Percentiles rank a stretch among this genome's conserved stretches.
phyloP scores from a whole-genome alignment of 139 green algal genomes.

The Chlorokybus atmophyticus region DNA sequence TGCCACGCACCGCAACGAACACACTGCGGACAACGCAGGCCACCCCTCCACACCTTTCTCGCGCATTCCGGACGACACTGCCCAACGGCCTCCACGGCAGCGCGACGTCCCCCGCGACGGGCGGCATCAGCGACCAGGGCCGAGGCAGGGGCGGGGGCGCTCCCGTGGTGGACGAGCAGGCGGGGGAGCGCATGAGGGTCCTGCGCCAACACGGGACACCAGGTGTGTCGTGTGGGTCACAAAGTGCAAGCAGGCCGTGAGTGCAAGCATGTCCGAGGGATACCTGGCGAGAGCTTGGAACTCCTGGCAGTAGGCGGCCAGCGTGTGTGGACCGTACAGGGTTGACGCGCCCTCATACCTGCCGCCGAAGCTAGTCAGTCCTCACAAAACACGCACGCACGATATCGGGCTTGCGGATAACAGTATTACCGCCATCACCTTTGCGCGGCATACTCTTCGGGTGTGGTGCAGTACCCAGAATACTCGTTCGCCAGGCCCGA shows the following conservation, averaged over 20 bases:
- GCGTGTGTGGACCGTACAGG: constrained; percentile 64
- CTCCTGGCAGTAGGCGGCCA: constrained; percentile 76
- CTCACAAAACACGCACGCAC: no score
- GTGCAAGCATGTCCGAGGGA: constrained; percentile 32
- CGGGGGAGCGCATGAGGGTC: constrained; percentile 41
- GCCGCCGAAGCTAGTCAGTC: no score
- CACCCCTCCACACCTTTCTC: no score
- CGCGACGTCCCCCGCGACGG: constrained; percentile 49
- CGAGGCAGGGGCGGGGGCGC: constrained; percentile 52
- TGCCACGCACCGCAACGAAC: no score
- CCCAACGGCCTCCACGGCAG: no score
- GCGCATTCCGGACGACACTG: no score
- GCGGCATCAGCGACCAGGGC: constrained; percentile 37
- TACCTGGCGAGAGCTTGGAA: constrained; percentile 43
- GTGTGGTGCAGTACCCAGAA: constrained; percentile 62
- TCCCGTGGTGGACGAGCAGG: constrained; percentile 38
- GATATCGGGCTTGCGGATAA: no score
- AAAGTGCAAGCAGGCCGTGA: no score
- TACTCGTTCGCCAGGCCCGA: constrained; percentile 67
- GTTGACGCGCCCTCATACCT: constrained; percentile 50
- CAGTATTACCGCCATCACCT: no score
- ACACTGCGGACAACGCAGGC: no score
- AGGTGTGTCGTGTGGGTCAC: no score
- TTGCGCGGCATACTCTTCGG: constrained; percentile 67
- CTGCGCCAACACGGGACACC: no score